Base-by-base conservation (phyloP, 306 rosid species). In the Dryas octopetala region DNA sequence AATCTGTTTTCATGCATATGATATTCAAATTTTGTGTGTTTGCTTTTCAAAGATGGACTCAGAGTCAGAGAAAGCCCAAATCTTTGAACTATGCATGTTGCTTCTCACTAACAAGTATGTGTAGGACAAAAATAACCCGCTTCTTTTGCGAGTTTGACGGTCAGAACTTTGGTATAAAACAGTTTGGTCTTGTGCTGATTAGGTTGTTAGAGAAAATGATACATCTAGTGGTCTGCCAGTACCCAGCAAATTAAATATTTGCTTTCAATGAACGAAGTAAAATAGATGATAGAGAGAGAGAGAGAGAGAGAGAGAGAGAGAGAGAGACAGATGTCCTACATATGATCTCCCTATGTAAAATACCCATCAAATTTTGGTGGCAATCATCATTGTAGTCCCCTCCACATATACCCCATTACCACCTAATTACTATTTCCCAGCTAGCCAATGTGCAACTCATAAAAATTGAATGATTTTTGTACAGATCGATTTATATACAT, bases 41-140 rank as follows among this genome's bases (percentile, higher is more conserved):
- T 45, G 53, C 69, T 23, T 64, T 72, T 32, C 15, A n/a, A 19
- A 15, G 32, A 8, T 5, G 43, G 38, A 32, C 38, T 32, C 2
- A 45, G 6, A 41, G 3, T 23, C 58, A 5, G 43, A 48, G 38
- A 15, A 1, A 79, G 51, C 59, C 62, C 61, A 79, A 74, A 51
- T 60, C 4, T 28, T 60, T 67, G 83, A 67, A 79, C n/a, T 7
- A 53, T 15, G 38, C 16, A 43, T 65, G 65, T 64, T 26, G 41
- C 28, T 19, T 11, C 16, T 61, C 49, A 57, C 44, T 46, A n/a
- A 48, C 38, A 32, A 32, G 38, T 32, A 0, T 51, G 14, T 1
- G 10, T 13, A 12, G 16, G 5, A 59, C 48, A 16, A 46, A 48
- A 26, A 15, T 7, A 51, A 38, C 16, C 26, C 13, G 26, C 4